Conservation (phyloP, 2,329 filamentous ascomycete species). For the Geosmithia morbida region DNA sequence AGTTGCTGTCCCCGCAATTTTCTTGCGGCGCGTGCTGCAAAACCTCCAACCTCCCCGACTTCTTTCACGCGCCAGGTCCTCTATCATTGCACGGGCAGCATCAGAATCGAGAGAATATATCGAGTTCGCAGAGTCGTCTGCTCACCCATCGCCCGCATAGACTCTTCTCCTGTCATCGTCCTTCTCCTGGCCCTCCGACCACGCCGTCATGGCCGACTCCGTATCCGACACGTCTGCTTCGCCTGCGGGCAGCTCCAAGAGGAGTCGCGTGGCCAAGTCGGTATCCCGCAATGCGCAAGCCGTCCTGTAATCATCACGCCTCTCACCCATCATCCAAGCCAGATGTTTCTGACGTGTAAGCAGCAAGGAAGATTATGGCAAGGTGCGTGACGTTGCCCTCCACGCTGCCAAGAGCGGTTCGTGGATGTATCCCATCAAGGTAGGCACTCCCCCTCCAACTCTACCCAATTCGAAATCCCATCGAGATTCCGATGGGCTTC, state of each 20-base stretch:
- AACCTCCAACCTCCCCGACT: no score
- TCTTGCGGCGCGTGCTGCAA: no score
- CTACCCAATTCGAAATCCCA: no score
- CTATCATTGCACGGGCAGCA: no score
- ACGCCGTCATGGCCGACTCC: conserved; percentile 10
- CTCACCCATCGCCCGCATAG: no score
- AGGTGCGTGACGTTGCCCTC: conserved; percentile 45
- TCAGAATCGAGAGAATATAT: no score
- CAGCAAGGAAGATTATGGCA: conserved; percentile 57
- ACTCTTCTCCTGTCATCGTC: background rate
- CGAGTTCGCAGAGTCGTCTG: no score
- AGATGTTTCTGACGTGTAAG: no score
- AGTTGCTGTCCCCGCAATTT: no score
- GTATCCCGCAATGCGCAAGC: conserved; percentile 32
- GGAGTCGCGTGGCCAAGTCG: conserved; percentile 19
- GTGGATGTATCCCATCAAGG: conserved; percentile 76
- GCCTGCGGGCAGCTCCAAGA: conserved; percentile 6
- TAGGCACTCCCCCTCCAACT: conserved; percentile 8
- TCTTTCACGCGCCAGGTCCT: no score
- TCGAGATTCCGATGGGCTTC: no score
- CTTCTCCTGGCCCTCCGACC: background rate
- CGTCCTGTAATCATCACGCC: conserved; percentile 22
- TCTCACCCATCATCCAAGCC: background rate
- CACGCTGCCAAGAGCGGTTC: conserved; percentile 63
- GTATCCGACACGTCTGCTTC: conserved; percentile 6